These are phyloP conservation scores for Stephanodiscus triporus DNA, from an alignment of 108 stramenopile genomes.

Conservation along the genomic window DNA sequence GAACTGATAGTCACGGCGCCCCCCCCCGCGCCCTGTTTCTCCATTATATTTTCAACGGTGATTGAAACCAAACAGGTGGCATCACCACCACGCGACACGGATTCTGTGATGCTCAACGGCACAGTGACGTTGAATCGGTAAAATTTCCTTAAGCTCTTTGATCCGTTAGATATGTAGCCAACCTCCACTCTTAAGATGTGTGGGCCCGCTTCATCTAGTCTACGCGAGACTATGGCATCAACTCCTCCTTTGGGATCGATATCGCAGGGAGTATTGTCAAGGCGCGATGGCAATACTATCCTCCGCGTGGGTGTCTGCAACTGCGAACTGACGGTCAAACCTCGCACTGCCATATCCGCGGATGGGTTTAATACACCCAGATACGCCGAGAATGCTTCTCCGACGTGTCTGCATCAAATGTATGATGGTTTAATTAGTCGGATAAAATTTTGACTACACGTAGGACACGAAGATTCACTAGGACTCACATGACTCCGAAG, in stretches of 20 bases:
- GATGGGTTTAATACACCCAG: conserved; percentile 76
- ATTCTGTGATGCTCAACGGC: conserved; percentile 60
- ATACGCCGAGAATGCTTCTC: conserved; percentile 86
- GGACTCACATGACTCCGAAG: conserved; percentile 61
- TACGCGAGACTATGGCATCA: conserved; percentile 79
- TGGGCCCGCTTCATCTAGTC: conserved; percentile 79
- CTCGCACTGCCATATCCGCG: conserved; percentile 49
- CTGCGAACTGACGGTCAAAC: conserved; percentile 70
- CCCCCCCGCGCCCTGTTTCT: conserved; percentile 25
- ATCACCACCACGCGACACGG: conserved; percentile 60
- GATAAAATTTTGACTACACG: not conserved
- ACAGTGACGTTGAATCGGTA: conserved; percentile 83
- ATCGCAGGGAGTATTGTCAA: conserved; percentile 51
- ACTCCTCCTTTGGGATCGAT: conserved; percentile 58
- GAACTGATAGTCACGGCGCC: conserved; percentile 57
- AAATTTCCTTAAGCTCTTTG: conserved; percentile 80
- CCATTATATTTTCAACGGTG: conserved; percentile 61
- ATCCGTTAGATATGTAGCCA: conserved; percentile 61
- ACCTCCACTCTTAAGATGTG: conserved; percentile 89
- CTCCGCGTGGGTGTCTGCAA: conserved; percentile 83
- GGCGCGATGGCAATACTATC: conserved; percentile 55
- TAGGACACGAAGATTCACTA: not conserved
- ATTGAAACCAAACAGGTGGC: conserved; percentile 65
- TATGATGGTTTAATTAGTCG: not conserved
- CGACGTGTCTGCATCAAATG: conserved; percentile 45